Conservation (phyloP, 768 basidiomycete species). For the Piloderma croceum region DNA sequence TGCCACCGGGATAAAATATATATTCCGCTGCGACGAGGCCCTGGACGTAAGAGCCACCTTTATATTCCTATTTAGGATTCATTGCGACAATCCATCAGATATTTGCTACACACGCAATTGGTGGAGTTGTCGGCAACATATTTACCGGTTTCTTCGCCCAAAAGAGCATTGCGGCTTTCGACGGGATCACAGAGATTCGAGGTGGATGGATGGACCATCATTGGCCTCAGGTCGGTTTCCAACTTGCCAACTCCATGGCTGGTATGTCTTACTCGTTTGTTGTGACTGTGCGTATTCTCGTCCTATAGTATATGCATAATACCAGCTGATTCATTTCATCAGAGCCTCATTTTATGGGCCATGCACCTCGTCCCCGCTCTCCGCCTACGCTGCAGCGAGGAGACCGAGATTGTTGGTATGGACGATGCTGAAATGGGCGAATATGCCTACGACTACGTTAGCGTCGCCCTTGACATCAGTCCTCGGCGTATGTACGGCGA, state of each 20-base stretch:
- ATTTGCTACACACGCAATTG: slow-evolving; percentile 79
- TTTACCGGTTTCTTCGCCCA: slow-evolving; percentile 89
- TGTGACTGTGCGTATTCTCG: slow-evolving; percentile 55
- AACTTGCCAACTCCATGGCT: slow-evolving; percentile 68
- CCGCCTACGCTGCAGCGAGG: slow-evolving; percentile 61
- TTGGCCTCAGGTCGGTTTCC: slow-evolving; percentile 78
- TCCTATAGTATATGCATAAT: too few species aligned
- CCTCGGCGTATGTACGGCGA: too few species aligned
- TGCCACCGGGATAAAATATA: slow-evolving; percentile 91
- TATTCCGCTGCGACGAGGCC: slow-evolving; percentile 70
- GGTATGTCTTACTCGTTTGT: slow-evolving; percentile 69
- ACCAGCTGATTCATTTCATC: neutral
- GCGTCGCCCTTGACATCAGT: slow-evolving; percentile 56
- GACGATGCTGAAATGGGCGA: slow-evolving; percentile 91
- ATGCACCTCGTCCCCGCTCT: slow-evolving; percentile 86
- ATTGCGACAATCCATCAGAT: slow-evolving; percentile 43
- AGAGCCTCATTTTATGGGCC: slow-evolving; percentile 79
- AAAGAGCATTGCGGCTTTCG: slow-evolving; percentile 68
- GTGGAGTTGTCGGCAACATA: slow-evolving; percentile 78
- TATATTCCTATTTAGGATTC: too few species aligned
- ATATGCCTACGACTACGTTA: slow-evolving; percentile 84
- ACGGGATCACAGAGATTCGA: slow-evolving; percentile 57
- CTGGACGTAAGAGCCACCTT: slow-evolving; percentile 56
- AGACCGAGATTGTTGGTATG: slow-evolving; percentile 75
- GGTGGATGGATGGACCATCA: slow-evolving; percentile 90